A percentile compares a stretch with the other conserved stretches of the same genome.
Evolutionary conservation across 139 green algal genomes (phyloP).

Genomic region (Closterium sp.): DNA sequence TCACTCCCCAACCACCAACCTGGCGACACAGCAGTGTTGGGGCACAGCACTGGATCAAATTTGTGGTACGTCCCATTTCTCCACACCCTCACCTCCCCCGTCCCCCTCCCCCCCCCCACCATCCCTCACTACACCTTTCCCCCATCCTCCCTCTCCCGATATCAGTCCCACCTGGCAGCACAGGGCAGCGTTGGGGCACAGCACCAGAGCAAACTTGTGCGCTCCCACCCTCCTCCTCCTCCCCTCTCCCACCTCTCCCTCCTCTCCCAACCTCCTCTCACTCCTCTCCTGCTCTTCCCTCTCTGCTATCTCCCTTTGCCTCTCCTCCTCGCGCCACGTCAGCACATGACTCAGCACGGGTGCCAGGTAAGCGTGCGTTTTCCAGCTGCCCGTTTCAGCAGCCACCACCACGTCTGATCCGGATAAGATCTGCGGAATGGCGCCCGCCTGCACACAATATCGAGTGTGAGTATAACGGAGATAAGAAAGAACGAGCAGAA

Average conservation of each 20-base stretch:
- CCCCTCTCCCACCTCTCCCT: not conserved
- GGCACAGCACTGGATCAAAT: too few species aligned
- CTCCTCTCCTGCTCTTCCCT: not conserved
- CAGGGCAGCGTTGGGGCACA: constrained; percentile 55
- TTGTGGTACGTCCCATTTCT: not conserved
- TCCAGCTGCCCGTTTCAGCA: constrained; percentile 95
- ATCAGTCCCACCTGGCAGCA: constrained; percentile 45
- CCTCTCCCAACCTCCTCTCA: not conserved
- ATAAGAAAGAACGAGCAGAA: too few species aligned
- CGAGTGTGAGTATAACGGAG: not conserved
- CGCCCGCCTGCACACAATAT: constrained; percentile 19
- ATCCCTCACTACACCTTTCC: too few species aligned
- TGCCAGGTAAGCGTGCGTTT: constrained; percentile 89
- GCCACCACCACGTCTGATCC: constrained; percentile 76
- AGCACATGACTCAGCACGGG: constrained; percentile 60
- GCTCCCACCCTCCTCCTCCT: not conserved
- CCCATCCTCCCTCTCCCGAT: too few species aligned
- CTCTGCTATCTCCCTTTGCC: not conserved
- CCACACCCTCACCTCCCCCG: not conserved
- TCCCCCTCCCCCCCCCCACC: too few species aligned
- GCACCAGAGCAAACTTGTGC: constrained; percentile 43
- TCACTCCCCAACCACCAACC: not conserved
- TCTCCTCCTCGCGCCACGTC: not conserved
- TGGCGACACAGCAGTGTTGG: constrained; percentile 35
- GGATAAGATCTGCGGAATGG: constrained; percentile 13